Percentiles rank a stretch among this genome's conserved stretches.
Evolutionary conservation across 164 flowering plant genomes (phyloP).

Genomic region (Magnolia changhungtana): DNA sequence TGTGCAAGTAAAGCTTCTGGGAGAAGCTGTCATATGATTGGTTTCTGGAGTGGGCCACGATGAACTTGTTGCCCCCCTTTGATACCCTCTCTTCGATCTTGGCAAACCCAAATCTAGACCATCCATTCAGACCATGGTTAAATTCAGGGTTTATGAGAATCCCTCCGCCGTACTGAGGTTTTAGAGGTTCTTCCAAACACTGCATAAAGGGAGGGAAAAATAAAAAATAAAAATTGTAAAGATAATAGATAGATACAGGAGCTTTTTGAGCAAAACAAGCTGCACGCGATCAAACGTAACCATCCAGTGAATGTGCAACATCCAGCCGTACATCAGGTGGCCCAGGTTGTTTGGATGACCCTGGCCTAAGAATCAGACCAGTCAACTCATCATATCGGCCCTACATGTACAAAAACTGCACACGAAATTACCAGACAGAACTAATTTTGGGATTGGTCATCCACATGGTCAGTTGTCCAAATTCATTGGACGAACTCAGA

Average conservation of each 20-base stretch:
- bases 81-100: conserved; percentile 32
- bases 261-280: background rate
- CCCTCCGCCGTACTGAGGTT: conserved; percentile 79
- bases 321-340: too few species aligned
- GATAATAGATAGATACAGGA: background rate
- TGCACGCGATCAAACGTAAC: background rate
- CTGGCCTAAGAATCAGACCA: background rate
- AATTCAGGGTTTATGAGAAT: conserved; percentile 65
- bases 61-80: conserved; percentile 42
- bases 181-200: conserved; percentile 60
- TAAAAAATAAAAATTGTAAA: background rate
- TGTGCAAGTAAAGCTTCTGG: conserved; percentile 45
- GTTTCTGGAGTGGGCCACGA: conserved; percentile 51
- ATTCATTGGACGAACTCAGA: too few species aligned
- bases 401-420: too few species aligned
- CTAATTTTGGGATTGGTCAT: too few species aligned
- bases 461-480: too few species aligned
- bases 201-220: conserved; percentile 15
- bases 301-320: background rate
- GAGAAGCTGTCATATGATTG: conserved; percentile 47
- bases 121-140: conserved; percentile 48
- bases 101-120: conserved; percentile 51
- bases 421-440: too few species aligned
- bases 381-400: background rate
- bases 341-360: background rate